Conservation (phyloP, 805 yeast species). For the Yamadazyma sp. region DNA sequence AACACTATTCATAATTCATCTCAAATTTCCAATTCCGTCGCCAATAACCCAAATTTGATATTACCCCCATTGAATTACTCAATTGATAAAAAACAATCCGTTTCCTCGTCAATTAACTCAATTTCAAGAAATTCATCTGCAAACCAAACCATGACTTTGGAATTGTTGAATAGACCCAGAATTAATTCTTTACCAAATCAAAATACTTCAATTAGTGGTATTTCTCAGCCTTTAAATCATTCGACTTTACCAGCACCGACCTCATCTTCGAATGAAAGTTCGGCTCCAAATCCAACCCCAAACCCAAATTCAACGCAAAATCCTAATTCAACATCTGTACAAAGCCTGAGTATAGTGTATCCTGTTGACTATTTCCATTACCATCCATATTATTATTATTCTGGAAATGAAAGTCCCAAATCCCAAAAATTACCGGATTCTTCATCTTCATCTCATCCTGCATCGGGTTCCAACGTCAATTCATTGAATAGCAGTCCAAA, state of each 20-base stretch:
- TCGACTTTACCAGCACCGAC: not conserved
- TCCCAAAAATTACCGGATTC: no score
- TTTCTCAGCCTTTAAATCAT: not conserved
- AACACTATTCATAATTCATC: no score
- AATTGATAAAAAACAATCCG: constrained; percentile 6
- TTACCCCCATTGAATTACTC: constrained; percentile 9
- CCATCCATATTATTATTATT: constrained; percentile 7
- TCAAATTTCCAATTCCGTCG: no score
- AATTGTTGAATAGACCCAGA: not conserved
- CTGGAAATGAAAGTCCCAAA: no score
- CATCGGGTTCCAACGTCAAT: no score
- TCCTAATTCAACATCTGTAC: no score
- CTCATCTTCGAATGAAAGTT: not conserved
- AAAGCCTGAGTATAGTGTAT: no score
- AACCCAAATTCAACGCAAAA: no score
- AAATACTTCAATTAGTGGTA: no score
- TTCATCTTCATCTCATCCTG: no score
- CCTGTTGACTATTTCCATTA: constrained; percentile 10
- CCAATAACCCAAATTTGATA: not conserved
- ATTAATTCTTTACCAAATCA: constrained; percentile 5
- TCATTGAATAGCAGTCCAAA: no score
- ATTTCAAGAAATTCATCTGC: constrained; percentile 8
- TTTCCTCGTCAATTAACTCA: constrained; percentile 8
- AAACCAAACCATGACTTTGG: constrained; percentile 3
- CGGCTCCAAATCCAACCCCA: not conserved